These are phyloP conservation scores for Limnomonas spitsbergensis DNA, from an alignment of 139 green algal genomes.

Conservation along the genomic window DNA sequence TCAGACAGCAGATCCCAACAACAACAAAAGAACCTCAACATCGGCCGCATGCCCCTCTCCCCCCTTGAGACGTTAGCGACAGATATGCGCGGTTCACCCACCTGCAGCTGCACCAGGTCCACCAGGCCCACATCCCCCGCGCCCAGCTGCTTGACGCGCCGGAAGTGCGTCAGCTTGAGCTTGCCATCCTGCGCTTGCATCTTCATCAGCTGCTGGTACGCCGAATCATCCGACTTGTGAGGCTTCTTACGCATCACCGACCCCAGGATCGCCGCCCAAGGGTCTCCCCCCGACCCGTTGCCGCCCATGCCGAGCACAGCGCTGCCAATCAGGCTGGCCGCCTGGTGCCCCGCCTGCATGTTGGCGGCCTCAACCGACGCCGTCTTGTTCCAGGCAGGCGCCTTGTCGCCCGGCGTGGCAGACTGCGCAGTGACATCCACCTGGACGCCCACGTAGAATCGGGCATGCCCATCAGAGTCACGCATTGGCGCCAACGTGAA, in stretches of 20 bases:
- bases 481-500: constrained; percentile 90
- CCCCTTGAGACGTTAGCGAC: too few relatives aligned
- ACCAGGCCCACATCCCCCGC: constrained; percentile 87
- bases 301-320: constrained; percentile 57
- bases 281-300: constrained; percentile 42
- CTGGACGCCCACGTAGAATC: constrained; percentile 92
- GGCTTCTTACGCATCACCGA: constrained; percentile 48
- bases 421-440: constrained; percentile 23
- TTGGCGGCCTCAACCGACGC: constrained; percentile 36
- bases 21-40: too few relatives aligned
- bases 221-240: constrained; percentile 51
- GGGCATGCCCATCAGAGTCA: constrained; percentile 68
- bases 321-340: constrained; percentile 42
- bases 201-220: constrained; percentile 53
- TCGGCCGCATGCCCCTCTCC: too few relatives aligned
- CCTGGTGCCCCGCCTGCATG: constrained; percentile 31
- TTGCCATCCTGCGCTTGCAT: constrained; percentile 54
- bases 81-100: too few relatives aligned
- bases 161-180: constrained; percentile 83
- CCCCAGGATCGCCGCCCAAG: constrained; percentile 61
- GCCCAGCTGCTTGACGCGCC: constrained; percentile 85
- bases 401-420: constrained; percentile 11
- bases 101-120: constrained; percentile 58
- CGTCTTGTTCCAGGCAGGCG: constrained; percentile 28
- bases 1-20: too few relatives aligned